Base-by-base conservation (phyloP, 441 rosid species). In the Populus trichocarpa region DNA sequence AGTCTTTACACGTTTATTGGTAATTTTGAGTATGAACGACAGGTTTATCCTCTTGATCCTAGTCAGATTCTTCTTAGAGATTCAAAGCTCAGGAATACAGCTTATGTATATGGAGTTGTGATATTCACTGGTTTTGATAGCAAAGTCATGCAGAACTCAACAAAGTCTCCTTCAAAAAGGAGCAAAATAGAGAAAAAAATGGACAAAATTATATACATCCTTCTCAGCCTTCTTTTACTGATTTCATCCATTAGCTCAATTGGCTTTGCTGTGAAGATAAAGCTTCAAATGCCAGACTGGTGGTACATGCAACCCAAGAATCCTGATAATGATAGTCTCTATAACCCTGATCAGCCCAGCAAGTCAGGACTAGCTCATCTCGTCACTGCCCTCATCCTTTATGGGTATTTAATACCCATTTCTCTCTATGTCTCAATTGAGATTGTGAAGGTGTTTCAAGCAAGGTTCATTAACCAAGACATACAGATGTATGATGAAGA, bases 361-460 rank as follows among this genome's bases (percentile, higher is more conserved):
- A 38, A 83, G 61, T 90, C 99, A 1, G 98, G 97, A 22, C 85
- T 94, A 70, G 88, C 89, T 68, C 99, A 96, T 85, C 88, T 94
- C 77, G 70, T 96, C 79, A 96, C 98, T 64, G 99, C 99, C 70
- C 92, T 96, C 70, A 87, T 96, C 79, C 97, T 94, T 75, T 96
- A 96, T 78, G 99, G 99, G 61, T 96, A 96, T 83, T 84, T 96
- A 79, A 91, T 96, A 78, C 99, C 99, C 22, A 96, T 96, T 74
- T 96, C 99, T 14, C 94, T 96, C 16, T 96, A 96, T 84, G 98
- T 96, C 79, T 96, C 99, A 4, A 96, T 96, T 36, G 99, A 96
- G 85, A 88, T 96, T 77, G 99, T 96, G 75, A 96, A 96, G 86
- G 97, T 96, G 80, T 85, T 88, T 87, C 99, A 96, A 87, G 99